Base-by-base conservation (phyloP, 768 basidiomycete species). In the Leccinum rimulosum region DNA sequence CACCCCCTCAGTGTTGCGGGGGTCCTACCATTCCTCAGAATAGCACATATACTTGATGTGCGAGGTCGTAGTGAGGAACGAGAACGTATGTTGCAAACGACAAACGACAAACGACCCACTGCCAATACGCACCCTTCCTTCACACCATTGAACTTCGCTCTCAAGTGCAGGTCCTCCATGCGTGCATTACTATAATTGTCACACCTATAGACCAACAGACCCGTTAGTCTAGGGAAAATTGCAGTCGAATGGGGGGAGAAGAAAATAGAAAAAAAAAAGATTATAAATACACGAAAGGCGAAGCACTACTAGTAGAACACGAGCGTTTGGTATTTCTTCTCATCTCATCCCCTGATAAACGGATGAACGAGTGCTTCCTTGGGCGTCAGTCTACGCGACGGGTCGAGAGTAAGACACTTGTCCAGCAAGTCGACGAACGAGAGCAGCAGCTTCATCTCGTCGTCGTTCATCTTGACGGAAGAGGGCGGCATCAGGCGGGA, bases 391-490 rank as follows among this genome's bases (percentile, higher is more conserved):
- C 96, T 77, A 70, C 93, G 85, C 45, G 84, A 80, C 2, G 95
- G 91, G 70, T 98, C 96, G 15, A 99, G 80, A 22, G 84, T 78
- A 28, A 97, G 79, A 71, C 95, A 96, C 75, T 89, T 95, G 68
- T 98, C 95, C 58, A 99, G 73, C 49, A 98, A 73, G 71, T 98
- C 95, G 52, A 96, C 82, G 68, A 99, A 97, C 6, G 86, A 83
- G 25, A 80, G 69, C 10, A 97, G 63, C 64, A 92, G 72, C 74
- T 91, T 92, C 68, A 80, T 84, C 75, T 98, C 95, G 57, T 96
- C 95, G 64, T 95, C 95, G 66, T 87, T 90, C 71, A 93, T 75
- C 74, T 92, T 91, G 36, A 85, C 84, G 0, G 84, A 84, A 1
- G 87, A 80, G 0, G 89, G 80, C 0, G 93, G 93, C 81, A 98